Conservation (phyloP, 768 basidiomycete species). For the Trametes gibbosa region DNA sequence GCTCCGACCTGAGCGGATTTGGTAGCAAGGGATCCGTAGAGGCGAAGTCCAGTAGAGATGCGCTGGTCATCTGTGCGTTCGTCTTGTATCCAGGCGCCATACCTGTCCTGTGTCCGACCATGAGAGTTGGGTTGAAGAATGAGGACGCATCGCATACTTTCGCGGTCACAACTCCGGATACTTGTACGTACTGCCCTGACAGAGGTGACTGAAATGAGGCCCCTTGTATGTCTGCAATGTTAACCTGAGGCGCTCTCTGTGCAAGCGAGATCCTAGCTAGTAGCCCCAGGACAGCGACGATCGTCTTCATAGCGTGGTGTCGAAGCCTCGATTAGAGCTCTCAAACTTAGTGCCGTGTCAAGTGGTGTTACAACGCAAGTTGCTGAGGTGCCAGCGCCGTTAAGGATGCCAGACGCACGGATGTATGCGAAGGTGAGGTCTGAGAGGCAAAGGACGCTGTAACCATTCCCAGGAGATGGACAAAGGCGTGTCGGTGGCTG, state of each 20-base stretch:
- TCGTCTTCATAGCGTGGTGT: not conserved
- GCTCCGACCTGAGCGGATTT: slow-evolving; percentile 45
- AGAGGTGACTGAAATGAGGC: slow-evolving; percentile 44
- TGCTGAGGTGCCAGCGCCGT: not conserved
- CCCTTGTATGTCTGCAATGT: slow-evolving; percentile 51
- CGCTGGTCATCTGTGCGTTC: slow-evolving; percentile 43
- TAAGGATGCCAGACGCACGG: no score
- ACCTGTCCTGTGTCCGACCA: slow-evolving; percentile 33
- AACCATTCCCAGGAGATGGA: not conserved
- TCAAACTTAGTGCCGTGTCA: no score
- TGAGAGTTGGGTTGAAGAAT: not conserved
- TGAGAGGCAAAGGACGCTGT: no score
- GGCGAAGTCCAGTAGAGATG: slow-evolving; percentile 48
- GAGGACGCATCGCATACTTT: slow-evolving; percentile 36
- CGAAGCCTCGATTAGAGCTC: no score
- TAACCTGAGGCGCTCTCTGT: not conserved
- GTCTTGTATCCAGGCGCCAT: slow-evolving; percentile 49
- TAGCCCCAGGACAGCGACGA: not conserved
- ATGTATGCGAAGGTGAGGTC: no score
- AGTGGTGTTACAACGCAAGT: not conserved
- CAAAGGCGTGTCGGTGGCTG: slow-evolving; percentile 6
- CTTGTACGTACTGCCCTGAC: slow-evolving; percentile 43
- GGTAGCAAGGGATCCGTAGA: slow-evolving; percentile 44
- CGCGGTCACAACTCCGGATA: slow-evolving; percentile 52
- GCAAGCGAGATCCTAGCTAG: not conserved